Evolutionary conservation across 768 basidiomycete genomes (phyloP), one percentile per base, ranked within the genome.

Genomic region (Trametes coccinea): DNA sequence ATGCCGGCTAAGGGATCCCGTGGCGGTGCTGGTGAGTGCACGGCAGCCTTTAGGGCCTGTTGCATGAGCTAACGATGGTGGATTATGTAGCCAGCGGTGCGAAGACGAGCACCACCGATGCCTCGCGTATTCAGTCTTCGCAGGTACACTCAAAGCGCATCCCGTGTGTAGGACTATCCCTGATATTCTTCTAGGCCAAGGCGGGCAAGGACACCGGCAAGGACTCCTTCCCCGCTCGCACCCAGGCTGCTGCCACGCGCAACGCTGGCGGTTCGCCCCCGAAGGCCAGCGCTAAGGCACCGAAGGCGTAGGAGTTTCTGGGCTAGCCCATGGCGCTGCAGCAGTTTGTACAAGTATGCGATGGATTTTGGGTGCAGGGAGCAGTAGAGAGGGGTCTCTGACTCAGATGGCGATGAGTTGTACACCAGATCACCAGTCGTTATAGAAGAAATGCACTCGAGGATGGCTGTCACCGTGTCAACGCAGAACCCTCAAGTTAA

Each of bases 201-300:
- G 50, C 59, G n/a, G 71, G 71, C 37, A 63, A 60, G 45, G 70
- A 71, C 61, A 65, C 68, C 54, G 56, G 66, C 66, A 72, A 72
- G 65, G 67, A 63, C 49, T 34, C 57, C 57, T 71, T 70, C 65
- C 66, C 70, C 37, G 62, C 71, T 31, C 71, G 71, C 54, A 67
- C 63, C 29, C 70, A 70, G 65, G 49, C 54, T 40, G 62, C 66
- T 16, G 71, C 70, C 2, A 51, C 67, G 39, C 56, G 52, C 56
- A 72, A 69, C 56, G 59, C 65, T 14, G 43, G 27, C 16, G 64
- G 60, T n/a, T 57, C 57, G 16, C 53, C 66, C 33, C 31, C 62
- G 33, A 60, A 56, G 54, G 61, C 53, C 31, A 59, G 64, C 55
- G 54, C 59, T 45, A 69, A 67, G 60, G 61, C 63, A 31, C 59